Evolutionary conservation across 176 grass and related monocot species (phyloP).

Genomic region (Triticum dicoccoides): DNA sequence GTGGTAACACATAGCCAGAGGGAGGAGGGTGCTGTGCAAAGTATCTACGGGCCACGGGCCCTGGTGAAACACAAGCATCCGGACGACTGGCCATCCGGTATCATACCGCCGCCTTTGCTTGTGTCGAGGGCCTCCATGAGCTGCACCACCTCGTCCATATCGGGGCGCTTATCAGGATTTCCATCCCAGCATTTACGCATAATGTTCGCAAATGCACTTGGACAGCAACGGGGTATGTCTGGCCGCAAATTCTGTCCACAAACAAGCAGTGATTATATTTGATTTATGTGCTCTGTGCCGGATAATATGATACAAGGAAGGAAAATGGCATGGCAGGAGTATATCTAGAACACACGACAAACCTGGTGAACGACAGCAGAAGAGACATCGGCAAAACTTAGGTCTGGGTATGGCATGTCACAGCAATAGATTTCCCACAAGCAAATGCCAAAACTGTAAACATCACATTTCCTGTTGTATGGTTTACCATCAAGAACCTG

Average conservation of each 20-base stretch:
- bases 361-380: conserved; percentile 82
- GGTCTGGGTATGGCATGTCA: conserved; percentile 86
- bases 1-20: not conserved
- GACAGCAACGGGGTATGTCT: conserved; percentile 77
- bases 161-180: conserved; percentile 70
- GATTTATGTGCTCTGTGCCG: not conserved
- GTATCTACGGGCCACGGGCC: conserved; percentile 56
- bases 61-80: conserved; percentile 68
- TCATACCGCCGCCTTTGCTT: conserved; percentile 85
- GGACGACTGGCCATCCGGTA: conserved; percentile 44
- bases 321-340: not conserved
- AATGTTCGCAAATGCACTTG: conserved; percentile 53
- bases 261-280: not conserved
- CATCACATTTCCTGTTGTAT: conserved; percentile 87
- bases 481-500: conserved; percentile 90
- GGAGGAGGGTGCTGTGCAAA: not conserved
- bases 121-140: conserved; percentile 73
- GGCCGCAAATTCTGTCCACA: conserved; percentile 70
- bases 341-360: not conserved
- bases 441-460: conserved; percentile 87
- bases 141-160: conserved; percentile 83
- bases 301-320: not conserved
- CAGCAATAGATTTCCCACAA: conserved; percentile 96
- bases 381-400: conserved; percentile 78
- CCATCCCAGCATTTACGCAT: conserved; percentile 86